phyloP scores from a whole-genome alignment of 805 yeast species.

The Schwanniomyces pseudopolymorphus region DNA sequence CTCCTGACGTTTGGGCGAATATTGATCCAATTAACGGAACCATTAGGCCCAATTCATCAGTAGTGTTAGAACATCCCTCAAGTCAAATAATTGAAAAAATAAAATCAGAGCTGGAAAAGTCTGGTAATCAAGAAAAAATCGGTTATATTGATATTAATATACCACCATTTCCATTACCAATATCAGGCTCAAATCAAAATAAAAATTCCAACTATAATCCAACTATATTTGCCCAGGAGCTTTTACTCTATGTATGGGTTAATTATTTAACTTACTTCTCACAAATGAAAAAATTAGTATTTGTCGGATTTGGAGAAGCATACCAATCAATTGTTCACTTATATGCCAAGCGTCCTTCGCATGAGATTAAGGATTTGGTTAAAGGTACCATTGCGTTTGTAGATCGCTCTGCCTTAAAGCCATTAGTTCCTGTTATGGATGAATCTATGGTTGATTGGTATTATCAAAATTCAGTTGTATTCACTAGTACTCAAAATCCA shows the following conservation, averaged over 20 bases:
- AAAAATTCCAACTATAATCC: conserved; percentile 48
- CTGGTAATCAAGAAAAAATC: conserved; percentile 28
- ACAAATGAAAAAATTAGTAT: conserved; percentile 64
- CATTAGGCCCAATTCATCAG: conserved; percentile 69
- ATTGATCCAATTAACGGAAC: conserved; percentile 77
- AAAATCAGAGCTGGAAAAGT: conserved; percentile 32
- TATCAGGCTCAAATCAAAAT: conserved; percentile 24
- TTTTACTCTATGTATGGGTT: conserved; percentile 83
- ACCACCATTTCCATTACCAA: conserved; percentile 47
- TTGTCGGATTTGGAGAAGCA: conserved; percentile 89
- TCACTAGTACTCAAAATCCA: conserved; percentile 70
- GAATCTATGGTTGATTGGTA: conserved; percentile 92
- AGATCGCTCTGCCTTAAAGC: conserved; percentile 66
- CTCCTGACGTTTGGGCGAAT: conserved; percentile 90
- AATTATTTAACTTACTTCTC: conserved; percentile 75
- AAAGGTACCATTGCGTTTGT: conserved; percentile 70
- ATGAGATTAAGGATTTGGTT: conserved; percentile 56
- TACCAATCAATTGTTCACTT: conserved; percentile 84
- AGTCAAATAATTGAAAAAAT: conserved; percentile 57
- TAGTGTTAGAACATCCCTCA: conserved; percentile 72
- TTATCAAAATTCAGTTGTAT: conserved; percentile 79
- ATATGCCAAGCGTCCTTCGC: conserved; percentile 71
- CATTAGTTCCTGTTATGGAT: conserved; percentile 83
- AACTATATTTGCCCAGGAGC: conserved; percentile 70
- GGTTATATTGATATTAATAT: conserved; percentile 85